phyloP scores from a whole-genome alignment of 2,329 filamentous ascomycete species.

The Fusarium verticillioides region DNA sequence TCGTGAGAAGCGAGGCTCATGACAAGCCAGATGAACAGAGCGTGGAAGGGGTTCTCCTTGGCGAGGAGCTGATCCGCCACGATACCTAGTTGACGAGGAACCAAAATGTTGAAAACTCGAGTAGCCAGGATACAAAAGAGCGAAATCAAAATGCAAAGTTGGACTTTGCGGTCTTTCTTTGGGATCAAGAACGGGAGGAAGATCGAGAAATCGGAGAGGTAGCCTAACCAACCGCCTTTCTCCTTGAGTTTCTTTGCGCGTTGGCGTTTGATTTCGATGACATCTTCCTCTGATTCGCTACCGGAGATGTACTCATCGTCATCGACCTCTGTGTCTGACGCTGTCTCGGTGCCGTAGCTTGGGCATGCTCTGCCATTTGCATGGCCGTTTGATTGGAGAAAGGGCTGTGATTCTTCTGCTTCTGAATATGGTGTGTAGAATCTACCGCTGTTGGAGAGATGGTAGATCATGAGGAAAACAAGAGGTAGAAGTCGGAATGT shows the following conservation, averaged over 20 bases:
- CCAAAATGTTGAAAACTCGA: constrained; percentile 46
- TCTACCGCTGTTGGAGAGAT: background rate
- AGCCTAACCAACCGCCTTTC: constrained; percentile 47
- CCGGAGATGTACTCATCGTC: background rate
- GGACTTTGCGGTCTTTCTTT: constrained; percentile 46
- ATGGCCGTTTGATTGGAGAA: background rate
- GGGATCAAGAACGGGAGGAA: constrained; percentile 49
- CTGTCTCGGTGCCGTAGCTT: constrained; percentile 28
- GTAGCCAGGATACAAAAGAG: constrained; percentile 37
- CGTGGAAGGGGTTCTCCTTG: constrained; percentile 32
- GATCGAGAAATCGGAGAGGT: constrained; percentile 46
- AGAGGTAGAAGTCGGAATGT: constrained; percentile 3
- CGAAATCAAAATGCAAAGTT: constrained; percentile 43
- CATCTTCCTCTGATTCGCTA: constrained; percentile 40
- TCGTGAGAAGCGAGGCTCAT: constrained; percentile 24
- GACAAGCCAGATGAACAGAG: constrained; percentile 34
- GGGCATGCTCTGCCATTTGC: background rate
- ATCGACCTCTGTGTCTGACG: background rate
- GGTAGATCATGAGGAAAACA: background rate
- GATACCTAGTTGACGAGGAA: constrained; percentile 48
- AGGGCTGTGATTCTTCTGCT: constrained; percentile 26
- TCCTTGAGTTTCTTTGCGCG: constrained; percentile 44
- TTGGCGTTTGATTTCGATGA: constrained; percentile 42
- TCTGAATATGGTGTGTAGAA: background rate
- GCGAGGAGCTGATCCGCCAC: constrained; percentile 46